Evolutionary conservation across 164 flowering plant species (phyloP).

Genomic region (Buxus sempervirens): DNA sequence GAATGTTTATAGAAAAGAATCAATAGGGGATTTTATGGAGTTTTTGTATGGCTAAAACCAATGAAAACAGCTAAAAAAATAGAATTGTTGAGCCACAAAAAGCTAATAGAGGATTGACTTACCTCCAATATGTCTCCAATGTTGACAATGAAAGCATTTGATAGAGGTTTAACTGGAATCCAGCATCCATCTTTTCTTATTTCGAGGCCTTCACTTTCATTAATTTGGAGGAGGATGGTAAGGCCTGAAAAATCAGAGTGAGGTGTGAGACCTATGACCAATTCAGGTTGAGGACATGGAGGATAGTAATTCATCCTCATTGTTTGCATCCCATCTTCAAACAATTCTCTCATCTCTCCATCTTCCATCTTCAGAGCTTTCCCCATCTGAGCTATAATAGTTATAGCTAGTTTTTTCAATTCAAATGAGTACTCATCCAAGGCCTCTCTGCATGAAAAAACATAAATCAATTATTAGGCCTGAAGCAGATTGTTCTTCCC

Average conservation of each 20-base stretch:
- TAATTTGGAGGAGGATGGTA: neutral
- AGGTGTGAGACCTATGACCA: neutral
- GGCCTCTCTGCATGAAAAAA: neutral
- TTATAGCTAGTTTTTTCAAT: neutral
- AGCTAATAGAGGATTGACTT: too few relatives aligned
- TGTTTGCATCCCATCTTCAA: neutral
- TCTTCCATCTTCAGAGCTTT: neutral
- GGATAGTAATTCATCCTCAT: slow-evolving; percentile 4
- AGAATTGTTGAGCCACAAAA: too few relatives aligned
- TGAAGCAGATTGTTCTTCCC: too few relatives aligned
- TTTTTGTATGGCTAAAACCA: too few relatives aligned
- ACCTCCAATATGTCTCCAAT: slow-evolving; percentile 2
- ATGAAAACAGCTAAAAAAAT: too few relatives aligned
- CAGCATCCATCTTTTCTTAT: neutral
- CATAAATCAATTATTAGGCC: too few relatives aligned
- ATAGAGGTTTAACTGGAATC: neutral
- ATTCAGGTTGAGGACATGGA: neutral
- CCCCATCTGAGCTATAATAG: neutral
- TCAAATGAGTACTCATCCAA: neutral
- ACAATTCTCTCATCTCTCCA: neutral
- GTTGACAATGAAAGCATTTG: neutral
- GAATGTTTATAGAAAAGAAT: too few relatives aligned
- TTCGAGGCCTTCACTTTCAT: neutral
- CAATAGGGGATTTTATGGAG: too few relatives aligned
- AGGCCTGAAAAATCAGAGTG: neutral